Evolutionary conservation across 2,329 filamentous ascomycete genomes (phyloP).

Genomic region (Neophaeococcomyces mojaviensis): DNA sequence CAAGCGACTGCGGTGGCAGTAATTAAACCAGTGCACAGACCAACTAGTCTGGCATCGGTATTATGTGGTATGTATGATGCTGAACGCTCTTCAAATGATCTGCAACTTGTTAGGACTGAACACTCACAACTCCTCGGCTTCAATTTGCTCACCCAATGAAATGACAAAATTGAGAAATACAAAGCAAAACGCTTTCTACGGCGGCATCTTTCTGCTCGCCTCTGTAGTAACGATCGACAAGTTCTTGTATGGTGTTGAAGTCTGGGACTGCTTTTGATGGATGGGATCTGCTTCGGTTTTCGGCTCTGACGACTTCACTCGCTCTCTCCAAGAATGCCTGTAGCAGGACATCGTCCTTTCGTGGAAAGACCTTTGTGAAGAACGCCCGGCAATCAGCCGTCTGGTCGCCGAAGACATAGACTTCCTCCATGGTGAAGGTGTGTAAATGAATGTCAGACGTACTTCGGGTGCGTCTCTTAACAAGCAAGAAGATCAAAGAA

Average conservation of each 20-base stretch:
- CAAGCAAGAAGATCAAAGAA: constrained; percentile 12
- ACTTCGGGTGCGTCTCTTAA: constrained; percentile 21
- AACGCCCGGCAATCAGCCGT: constrained; percentile 36
- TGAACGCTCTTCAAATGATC: constrained; percentile 36
- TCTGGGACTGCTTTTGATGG: constrained; percentile 23
- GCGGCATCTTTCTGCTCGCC: constrained; percentile 29
- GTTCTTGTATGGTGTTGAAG: constrained; percentile 24
- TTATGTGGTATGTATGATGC: constrained; percentile 33
- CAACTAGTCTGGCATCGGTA: constrained; percentile 31
- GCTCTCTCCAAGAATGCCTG: constrained; percentile 37
- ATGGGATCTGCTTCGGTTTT: constrained; percentile 28
- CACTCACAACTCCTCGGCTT: constrained; percentile 1
- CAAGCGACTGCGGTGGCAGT: constrained; percentile 35
- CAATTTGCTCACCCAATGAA: constrained; percentile 35
- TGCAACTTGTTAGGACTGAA: constrained; percentile 21
- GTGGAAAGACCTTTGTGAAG: constrained; percentile 34
- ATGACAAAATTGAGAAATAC: constrained; percentile 36
- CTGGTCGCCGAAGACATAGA: constrained; percentile 43
- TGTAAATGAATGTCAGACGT: constrained; percentile 14
- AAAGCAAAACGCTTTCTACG: constrained; percentile 37
- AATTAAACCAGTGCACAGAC: constrained; percentile 38
- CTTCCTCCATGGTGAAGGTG: constrained; percentile 23
- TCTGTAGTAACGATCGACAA: constrained; percentile 25
- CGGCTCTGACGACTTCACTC: constrained; percentile 34
- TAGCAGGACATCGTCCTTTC: constrained; percentile 36